A percentile compares a stretch with the other conserved stretches of the same genome.
Evolutionary conservation across 75 land plant species (phyloP).

Genomic region (Picea sitchensis): DNA sequence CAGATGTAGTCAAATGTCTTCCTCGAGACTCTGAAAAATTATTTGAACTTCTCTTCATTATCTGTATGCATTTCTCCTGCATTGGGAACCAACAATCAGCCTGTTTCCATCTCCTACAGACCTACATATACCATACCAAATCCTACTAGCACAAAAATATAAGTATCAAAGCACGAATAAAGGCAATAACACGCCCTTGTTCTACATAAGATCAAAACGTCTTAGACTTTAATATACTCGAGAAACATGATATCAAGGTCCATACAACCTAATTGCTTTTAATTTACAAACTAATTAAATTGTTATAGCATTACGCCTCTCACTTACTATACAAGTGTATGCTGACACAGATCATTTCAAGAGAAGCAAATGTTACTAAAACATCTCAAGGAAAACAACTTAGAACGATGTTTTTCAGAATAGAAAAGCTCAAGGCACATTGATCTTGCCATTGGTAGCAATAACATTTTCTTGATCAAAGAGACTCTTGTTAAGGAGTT

Average conservation of each 20-base stretch:
- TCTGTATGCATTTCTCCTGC: constrained; percentile 29
- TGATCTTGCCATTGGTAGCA: not conserved
- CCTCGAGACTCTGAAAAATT: constrained; percentile 70
- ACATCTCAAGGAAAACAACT: not conserved
- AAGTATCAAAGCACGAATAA: too few species aligned
- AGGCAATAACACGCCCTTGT: too few species aligned
- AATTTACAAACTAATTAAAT: not conserved
- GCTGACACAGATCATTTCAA: not conserved
- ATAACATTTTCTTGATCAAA: not conserved
- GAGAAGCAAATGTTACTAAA: not conserved
- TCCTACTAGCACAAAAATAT: too few species aligned
- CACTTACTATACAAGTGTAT: not conserved
- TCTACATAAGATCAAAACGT: not conserved
- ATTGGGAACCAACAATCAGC: not conserved
- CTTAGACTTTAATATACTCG: not conserved
- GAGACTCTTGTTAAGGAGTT: not conserved
- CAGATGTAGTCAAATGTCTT: constrained; percentile 85
- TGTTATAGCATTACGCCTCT: not conserved
- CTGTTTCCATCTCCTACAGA: too few species aligned
- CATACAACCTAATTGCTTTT: not conserved
- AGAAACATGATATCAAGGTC: too few species aligned
- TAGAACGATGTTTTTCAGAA: not conserved
- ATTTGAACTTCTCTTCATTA: constrained; percentile 55
- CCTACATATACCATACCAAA: too few species aligned
- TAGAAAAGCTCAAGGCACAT: not conserved